These are phyloP conservation scores for Paramecium pentaurelia DNA, from an alignment of 73 alveolate species.

Conservation along the genomic window DNA sequence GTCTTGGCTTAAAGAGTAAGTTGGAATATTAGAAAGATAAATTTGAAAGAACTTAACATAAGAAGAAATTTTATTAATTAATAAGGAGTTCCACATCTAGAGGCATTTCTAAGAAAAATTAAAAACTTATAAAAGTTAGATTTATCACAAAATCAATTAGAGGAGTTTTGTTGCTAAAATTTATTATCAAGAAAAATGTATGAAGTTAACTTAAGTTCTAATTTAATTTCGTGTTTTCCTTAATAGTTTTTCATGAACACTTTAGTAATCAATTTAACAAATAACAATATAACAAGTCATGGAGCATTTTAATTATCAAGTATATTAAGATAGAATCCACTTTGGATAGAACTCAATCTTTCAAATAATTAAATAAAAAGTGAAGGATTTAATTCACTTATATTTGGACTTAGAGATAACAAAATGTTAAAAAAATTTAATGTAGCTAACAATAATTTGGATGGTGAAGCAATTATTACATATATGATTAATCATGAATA, in stretches of 20 bases:
- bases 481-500: constrained; percentile 33
- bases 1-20: constrained; percentile 6
- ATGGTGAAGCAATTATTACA: neutral
- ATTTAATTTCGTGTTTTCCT: neutral
- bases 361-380: neutral
- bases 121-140: neutral
- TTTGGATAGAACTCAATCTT: neutral
- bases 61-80: neutral
- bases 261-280: neutral
- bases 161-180: neutral
- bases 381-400: constrained; percentile 21
- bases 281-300: neutral
- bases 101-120: constrained; percentile 6
- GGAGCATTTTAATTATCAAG: constrained; percentile 20
- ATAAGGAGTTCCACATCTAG: neutral
- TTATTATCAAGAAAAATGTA: neutral
- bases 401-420: constrained; percentile 17
- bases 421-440: constrained; percentile 3
- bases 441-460: constrained; percentile 15
- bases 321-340: neutral
- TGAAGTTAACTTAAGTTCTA: neutral
- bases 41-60: neutral
- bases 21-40: constrained; percentile 15
- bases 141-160: neutral
- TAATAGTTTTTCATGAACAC: neutral